Percentiles rank a stretch among this genome's conserved stretches.
Evolutionary conservation across 768 basidiomycete species (phyloP).

Genomic region (Boletus reticuloceps): DNA sequence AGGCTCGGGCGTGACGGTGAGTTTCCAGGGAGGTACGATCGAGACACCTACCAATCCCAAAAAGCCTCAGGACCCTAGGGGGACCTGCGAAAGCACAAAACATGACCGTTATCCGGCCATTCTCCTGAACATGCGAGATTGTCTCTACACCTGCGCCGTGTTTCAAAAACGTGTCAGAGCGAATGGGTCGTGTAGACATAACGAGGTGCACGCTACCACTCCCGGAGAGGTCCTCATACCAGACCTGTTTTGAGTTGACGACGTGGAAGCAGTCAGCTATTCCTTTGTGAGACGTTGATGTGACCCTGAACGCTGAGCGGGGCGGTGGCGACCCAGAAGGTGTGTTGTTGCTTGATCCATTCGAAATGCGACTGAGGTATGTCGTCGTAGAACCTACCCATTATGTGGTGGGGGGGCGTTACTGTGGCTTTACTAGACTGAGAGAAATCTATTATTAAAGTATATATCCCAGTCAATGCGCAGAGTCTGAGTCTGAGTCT

Average conservation of each 20-base stretch:
- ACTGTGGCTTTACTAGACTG: no score
- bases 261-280: constrained; percentile 63
- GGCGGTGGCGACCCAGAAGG: constrained; percentile 73
- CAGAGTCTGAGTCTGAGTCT: no score
- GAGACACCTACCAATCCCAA: constrained; percentile 49
- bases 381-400: constrained; percentile 52
- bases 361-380: constrained; percentile 52
- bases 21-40: neutral
- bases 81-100: constrained; percentile 63
- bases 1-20: no score
- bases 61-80: constrained; percentile 56
- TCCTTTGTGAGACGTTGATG: constrained; percentile 69
- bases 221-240: constrained; percentile 74
- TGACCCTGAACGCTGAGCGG: constrained; percentile 57
- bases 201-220: constrained; percentile 44
- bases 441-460: no score
- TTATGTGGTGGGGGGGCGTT: neutral
- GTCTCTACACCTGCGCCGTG: constrained; percentile 52
- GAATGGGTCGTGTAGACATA: neutral
- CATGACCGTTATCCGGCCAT: constrained; percentile 60
- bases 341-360: constrained; percentile 62
- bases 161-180: neutral
- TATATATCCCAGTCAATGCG: no score
- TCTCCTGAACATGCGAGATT: constrained; percentile 60
- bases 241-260: constrained; percentile 51